A percentile compares a stretch with the other conserved stretches of the same genome.
These are phyloP conservation scores for Aspergillus affinis DNA, from an alignment of 495 filamentous ascomycete species.

Conservation along the genomic window DNA sequence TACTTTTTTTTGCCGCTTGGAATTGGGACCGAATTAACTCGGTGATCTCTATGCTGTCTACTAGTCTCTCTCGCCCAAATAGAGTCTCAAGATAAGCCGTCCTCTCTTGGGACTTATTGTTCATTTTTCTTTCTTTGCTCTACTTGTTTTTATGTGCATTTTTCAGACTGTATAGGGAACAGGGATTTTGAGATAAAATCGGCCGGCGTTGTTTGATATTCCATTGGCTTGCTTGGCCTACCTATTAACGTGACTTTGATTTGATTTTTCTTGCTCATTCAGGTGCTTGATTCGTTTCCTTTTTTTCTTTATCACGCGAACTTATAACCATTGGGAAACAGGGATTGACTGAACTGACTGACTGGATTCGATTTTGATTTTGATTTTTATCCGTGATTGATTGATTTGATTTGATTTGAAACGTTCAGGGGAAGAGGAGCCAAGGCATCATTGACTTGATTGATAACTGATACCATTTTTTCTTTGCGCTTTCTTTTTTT, in stretches of 20 bases:
- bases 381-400: slow-evolving; percentile 19
- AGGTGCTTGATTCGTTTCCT: background rate
- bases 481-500: background rate
- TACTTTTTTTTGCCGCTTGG: slow-evolving; percentile 12
- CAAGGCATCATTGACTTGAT: slow-evolving; percentile 24
- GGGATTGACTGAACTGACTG: background rate
- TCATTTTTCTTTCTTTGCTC: background rate
- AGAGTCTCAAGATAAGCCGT: background rate
- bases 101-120: background rate
- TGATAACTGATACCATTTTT: slow-evolving; percentile 40
- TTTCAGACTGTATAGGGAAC: slow-evolving; percentile 26
- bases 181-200: slow-evolving; percentile 21
- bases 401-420: background rate
- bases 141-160: slow-evolving; percentile 9
- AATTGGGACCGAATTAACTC: background rate
- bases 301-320: slow-evolving; percentile 2
- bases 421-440: slow-evolving; percentile 7
- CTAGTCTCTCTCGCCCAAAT: background rate
- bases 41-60: background rate
- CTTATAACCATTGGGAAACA: too few species aligned
- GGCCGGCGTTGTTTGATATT: slow-evolving; percentile 25
- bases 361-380: slow-evolving; percentile 6
- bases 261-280: background rate
- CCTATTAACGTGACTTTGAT: background rate
- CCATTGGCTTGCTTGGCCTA: background rate